Evolutionary conservation across 805 yeast species (phyloP).

Genomic region (Saccharomycopsis malanga): DNA sequence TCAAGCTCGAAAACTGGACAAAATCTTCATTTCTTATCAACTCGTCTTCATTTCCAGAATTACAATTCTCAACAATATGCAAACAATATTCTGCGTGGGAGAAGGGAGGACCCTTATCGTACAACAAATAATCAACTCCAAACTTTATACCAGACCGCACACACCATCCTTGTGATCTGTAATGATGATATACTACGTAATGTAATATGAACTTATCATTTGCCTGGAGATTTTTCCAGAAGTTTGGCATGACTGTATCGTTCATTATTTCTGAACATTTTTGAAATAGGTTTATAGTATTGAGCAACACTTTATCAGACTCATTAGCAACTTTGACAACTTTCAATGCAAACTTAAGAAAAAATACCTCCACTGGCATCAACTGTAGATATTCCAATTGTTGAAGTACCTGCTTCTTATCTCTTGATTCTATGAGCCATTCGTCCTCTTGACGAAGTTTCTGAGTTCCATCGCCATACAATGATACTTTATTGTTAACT

Average conservation of each 20-base stretch:
- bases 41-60: conserved; percentile 26
- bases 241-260: not conserved
- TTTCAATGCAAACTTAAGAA: conserved; percentile 53
- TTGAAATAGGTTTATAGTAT: not conserved
- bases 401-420: conserved; percentile 31
- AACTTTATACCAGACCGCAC: conserved; percentile 87
- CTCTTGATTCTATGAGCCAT: conserved; percentile 20
- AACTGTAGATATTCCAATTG: conserved; percentile 49
- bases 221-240: conserved; percentile 13
- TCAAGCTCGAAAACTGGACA: conserved; percentile 44
- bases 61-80: conserved; percentile 37
- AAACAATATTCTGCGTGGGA: conserved; percentile 87
- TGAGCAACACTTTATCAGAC: not conserved
- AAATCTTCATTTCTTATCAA: conserved; percentile 46
- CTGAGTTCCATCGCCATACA: conserved; percentile 23
- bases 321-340: conserved; percentile 31
- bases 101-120: conserved; percentile 91
- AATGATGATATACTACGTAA: conserved; percentile 79
- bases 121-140: conserved; percentile 78
- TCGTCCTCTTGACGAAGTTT: conserved; percentile 24
- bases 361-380: conserved; percentile 69
- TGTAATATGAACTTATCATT: conserved; percentile 40
- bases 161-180: conserved; percentile 90
- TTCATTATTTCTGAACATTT: not conserved
- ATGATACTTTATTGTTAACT: conserved; percentile 1